Conservation (phyloP, 2,329 filamentous ascomycete genomes). For the Penicillium paneum region DNA sequence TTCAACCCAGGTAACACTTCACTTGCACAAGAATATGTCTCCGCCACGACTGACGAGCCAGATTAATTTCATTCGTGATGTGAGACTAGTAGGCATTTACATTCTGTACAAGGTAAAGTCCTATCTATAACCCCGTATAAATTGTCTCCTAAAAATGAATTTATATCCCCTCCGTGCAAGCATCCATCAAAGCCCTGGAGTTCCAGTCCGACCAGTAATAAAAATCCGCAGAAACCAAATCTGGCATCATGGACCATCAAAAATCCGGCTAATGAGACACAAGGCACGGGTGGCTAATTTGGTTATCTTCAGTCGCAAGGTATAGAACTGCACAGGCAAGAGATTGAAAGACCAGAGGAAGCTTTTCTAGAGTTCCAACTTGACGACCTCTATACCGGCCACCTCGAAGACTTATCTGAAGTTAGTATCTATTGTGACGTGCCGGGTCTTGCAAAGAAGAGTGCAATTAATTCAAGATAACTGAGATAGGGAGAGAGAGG, state of each 20-base stretch:
- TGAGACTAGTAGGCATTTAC: no score
- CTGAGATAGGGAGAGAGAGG: no score
- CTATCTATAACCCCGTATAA: no score
- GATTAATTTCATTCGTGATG: no score
- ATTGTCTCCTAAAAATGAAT: no score
- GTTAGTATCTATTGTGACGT: conserved; percentile 73
- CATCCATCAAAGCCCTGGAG: background rate
- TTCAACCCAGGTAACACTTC: no score
- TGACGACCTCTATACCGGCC: conserved; percentile 66
- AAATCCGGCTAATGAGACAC: background rate
- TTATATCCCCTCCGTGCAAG: no score
- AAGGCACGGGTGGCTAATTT: background rate
- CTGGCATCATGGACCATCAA: background rate
- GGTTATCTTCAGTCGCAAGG: conserved; percentile 55
- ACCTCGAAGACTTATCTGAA: conserved; percentile 67
- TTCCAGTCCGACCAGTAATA: background rate
- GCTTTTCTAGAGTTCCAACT: conserved; percentile 68
- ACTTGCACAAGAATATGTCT: no score
- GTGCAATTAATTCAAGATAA: no score
- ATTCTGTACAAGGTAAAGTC: no score
- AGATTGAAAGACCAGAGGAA: conserved; percentile 62
- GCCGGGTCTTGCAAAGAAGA: no score
- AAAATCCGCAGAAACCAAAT: background rate
- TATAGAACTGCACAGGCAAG: conserved; percentile 75
- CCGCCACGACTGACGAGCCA: no score